Conservation (phyloP, 805 yeast genomes). For the Sungouiozyma ichnusensis region DNA sequence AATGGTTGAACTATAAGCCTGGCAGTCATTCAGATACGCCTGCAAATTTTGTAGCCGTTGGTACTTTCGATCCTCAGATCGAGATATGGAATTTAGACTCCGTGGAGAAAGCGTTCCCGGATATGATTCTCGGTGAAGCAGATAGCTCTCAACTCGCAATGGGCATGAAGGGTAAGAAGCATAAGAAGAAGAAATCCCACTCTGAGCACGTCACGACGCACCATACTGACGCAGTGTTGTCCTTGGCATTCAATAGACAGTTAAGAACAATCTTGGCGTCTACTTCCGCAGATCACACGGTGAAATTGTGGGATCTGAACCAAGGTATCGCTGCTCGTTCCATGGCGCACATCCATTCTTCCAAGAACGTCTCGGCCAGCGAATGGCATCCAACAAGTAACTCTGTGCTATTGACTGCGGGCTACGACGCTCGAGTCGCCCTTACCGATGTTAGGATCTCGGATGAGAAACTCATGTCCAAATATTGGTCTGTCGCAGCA, state of each 20-base stretch:
- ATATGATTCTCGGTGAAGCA: conserved; percentile 76
- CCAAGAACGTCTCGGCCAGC: conserved; percentile 72
- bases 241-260: conserved; percentile 68
- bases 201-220: conserved; percentile 50
- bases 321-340: conserved; percentile 70
- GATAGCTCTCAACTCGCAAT: conserved; percentile 28
- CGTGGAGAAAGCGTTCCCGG: conserved; percentile 90
- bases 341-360: conserved; percentile 52
- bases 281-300: conserved; percentile 90
- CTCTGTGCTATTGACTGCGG: conserved; percentile 74
- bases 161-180: conserved; percentile 41
- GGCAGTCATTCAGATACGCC: conserved; percentile 38
- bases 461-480: conserved; percentile 48
- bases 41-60: conserved; percentile 92
- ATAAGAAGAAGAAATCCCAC: conserved; percentile 32
- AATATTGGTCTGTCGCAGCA: conserved; percentile 47
- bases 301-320: conserved; percentile 89
- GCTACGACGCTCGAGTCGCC: conserved; percentile 78
- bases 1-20: conserved; percentile 81
- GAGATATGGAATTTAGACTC: conserved; percentile 95
- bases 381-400: conserved; percentile 74
- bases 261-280: conserved; percentile 85
- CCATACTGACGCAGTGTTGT: conserved; percentile 89
- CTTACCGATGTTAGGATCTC: conserved; percentile 77
- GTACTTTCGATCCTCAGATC: conserved; percentile 94